Percentiles rank a stretch among this genome's conserved stretches.
phyloP scores from a whole-genome alignment of 176 grass and related monocot genomes.

The Hyparrhenia diplandra region DNA sequence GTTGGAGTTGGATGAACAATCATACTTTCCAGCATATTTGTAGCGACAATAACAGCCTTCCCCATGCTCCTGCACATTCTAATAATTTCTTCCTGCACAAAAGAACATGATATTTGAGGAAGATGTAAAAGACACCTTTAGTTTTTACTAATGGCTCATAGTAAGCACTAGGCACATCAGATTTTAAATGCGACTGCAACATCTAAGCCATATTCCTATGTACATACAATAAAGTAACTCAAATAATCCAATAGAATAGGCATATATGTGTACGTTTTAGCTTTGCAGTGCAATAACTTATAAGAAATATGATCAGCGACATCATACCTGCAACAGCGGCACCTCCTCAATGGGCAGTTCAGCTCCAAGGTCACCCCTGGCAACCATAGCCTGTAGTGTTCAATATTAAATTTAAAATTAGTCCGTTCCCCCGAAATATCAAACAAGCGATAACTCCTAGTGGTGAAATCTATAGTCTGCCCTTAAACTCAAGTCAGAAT shows the following conservation, averaged over 20 bases:
- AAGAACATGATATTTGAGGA: constrained; percentile 17
- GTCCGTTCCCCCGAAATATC: background rate
- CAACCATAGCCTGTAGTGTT: constrained; percentile 93
- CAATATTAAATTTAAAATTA: background rate
- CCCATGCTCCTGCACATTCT: constrained; percentile 97
- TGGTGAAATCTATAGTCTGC: background rate
- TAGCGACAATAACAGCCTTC: constrained; percentile 97
- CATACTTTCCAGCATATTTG: constrained; percentile 99
- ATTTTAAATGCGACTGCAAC: background rate
- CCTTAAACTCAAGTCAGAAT: background rate
- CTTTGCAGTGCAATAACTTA: background rate
- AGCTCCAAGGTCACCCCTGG: constrained; percentile 97
- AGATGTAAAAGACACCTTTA: background rate
- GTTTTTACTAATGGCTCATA: background rate
- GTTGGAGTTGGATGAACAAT: constrained; percentile 99
- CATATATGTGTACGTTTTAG: constrained; percentile 15
- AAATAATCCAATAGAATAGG: background rate
- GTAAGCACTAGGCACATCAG: background rate
- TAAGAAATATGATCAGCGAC: background rate
- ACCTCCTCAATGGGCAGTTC: constrained; percentile 98
- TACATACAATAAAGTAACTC: background rate
- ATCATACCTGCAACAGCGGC: constrained; percentile 83
- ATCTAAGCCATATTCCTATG: background rate
- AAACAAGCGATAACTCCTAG: background rate
- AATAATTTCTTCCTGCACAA: constrained; percentile 94